Evolutionary conservation across 345 rosid species (phyloP), one percentile per base, ranked within the genome.

Genomic region (Arabidopsis arenosa): DNA sequence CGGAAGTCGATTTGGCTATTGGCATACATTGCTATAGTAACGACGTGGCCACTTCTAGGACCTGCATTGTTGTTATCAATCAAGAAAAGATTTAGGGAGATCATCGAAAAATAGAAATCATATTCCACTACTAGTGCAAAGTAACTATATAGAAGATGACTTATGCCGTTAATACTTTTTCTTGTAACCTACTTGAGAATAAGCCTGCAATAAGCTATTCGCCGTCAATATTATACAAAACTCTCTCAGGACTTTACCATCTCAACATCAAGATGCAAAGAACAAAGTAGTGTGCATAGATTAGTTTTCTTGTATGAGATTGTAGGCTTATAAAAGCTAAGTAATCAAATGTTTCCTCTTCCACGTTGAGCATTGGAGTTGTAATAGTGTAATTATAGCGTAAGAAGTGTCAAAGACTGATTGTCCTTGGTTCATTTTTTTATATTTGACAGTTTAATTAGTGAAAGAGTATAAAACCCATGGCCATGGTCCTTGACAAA

Each of bases 41-140:
- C 90, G 9, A 85, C 89, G 6, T 90, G 94, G 94, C 96, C 98
- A 14, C 62, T 88, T 51, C 65, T 89, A 4, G 88, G 93, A n/a
- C 88, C 91, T 21, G 87, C 78, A 4, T 75, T 91, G 6, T 56
- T 63, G 44, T 23, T 86, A 28, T 49, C 85, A 60, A 74, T 78
- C 53, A 80, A 84, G 72, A 83, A 84, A 79, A 86, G 86, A 82
- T 77, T 35, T 7, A 80, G 61, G 68, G 68, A 63, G 47, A 62
- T 67, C 26, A 4, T 73, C 1, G 7, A 8, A 40, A 56, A 71
- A 39, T 71, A 77, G 68, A 63, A 57, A 47, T 14, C 49, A 37
- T 52, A 23, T 32, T n/a, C n/a, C n/a, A 14, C 14, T 66, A 49
- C 63, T 23, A 2, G 3, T 45, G 23, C 41, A 4, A 66, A 65